Evolutionary conservation across 805 yeast genomes (phyloP), one percentile per base, ranked within the genome.

Genomic region (Ogataea populi-albae): DNA sequence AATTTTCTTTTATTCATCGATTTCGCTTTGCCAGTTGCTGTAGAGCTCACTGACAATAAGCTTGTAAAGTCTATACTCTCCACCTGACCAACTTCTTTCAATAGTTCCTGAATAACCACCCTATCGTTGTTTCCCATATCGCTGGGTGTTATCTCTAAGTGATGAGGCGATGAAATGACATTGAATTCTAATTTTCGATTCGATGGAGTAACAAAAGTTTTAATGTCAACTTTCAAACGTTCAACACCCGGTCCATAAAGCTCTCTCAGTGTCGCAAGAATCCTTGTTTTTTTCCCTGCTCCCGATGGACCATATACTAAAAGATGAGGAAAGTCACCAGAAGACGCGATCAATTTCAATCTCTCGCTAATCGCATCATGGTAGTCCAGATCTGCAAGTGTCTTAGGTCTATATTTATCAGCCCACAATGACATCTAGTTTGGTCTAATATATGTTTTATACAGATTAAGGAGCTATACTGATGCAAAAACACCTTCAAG

Each of bases 121-220:
- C 98, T 73, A 62, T 93, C 99, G 55, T 88, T 87, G 59, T 83
- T 87, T 5, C 98, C 98, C 81, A 93, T 82, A 62, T 93, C 98
- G 41, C 93, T 77, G 6, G 99, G 99, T 3, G 98, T 93, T 51
- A 93, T 85, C 57, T 93, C 99, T 44, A 89, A 64, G 62, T 93
- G 99, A 55, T 81, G 78, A 0, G 91, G 85, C 8, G 95, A 82
- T 28, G 95, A 84, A n/a, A 93, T 85, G 16, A 93, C 88, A 53
- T 87, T 93, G 62, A 93, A 81, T 52, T 93, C 98, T 37, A 93
- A 62, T 57, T 87, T 91, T 31, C 89, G 68, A 46, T 79, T 81
- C 6, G 85, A 71, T 3, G 76, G 59, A 0, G 95, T 83, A 22
- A 77, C 78, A 54, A 91, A 86, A 2, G 84, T 79, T 49, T 95